Evolutionary conservation across 768 basidiomycete genomes (phyloP), one percentile per base, ranked within the genome.

Genomic region (Sarcodon aspratus): DNA sequence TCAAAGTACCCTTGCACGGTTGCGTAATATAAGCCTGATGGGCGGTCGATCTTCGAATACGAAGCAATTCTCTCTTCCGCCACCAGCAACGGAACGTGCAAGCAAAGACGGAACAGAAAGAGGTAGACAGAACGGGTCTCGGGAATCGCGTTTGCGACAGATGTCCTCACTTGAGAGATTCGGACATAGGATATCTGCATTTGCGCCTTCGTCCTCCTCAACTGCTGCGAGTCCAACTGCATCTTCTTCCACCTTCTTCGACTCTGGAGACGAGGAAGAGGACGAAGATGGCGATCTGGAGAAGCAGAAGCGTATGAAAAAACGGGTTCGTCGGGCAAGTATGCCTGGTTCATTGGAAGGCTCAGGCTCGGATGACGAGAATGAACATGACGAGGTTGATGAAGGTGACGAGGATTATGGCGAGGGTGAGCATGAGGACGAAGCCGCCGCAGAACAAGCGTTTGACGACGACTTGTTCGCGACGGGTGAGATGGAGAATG

Each of bases 391-490:
- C 52, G 76, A 68, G 12, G 74, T 71, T 7, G 78, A 76, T 8
- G 57, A 58, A 11, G 61, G 54, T 1, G 57, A 58, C 9, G 61
- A 57, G 18, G 62, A 53, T 11, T 61, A 66, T 45, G 62, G 58
- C 8, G 58, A 60, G 5, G 69, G 69, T 31, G 71, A 74, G 48
- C 73, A 77, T 40, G 78, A 75, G 21, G 75, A 76, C 46, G 79
- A 81, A 47, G 79, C 76, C 48, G 82, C 74, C 18, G 84, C 86
- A 55, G 80, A 80, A 42, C 40, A 42, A 50, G 79, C 77, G 11
- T 82, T 88, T 51, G 85, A 90, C 54, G 86, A 89, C 57, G 85
- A 88, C 61, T 62, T 91, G 53, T 64, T 85, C 49, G 86, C 83
- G 33, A 78, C 82, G 31, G 88, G 80, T 9, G 87, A 92, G 69